These are phyloP conservation scores for Mortierella sp. DNA, from an alignment of 371 early-diverging fungal genomes.

Conservation along the genomic window DNA sequence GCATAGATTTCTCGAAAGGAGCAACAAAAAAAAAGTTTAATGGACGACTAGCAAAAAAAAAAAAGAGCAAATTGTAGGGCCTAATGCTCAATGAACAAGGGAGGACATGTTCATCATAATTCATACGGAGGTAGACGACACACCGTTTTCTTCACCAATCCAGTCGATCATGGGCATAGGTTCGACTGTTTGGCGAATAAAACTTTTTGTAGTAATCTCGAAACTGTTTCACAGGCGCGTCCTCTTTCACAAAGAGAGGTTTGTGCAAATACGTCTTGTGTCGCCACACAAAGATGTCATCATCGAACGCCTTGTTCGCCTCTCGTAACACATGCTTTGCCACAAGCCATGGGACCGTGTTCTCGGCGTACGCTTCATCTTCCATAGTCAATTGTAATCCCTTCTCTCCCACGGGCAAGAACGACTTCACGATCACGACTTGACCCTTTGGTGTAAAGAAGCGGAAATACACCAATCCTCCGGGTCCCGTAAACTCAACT, in stretches of 20 bases:
- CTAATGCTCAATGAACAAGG: constrained; percentile 1
- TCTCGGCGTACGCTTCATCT: constrained; percentile 55
- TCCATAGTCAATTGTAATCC: constrained; percentile 54
- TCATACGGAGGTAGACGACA: neutral
- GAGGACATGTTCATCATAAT: neutral
- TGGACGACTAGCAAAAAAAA: neutral
- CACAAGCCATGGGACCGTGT: constrained; percentile 36
- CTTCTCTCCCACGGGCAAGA: constrained; percentile 52
- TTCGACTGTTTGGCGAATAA: constrained; percentile 56
- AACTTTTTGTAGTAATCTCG: constrained; percentile 54
- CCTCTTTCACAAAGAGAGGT: constrained; percentile 52
- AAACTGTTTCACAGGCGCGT: constrained; percentile 53
- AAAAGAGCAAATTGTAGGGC: neutral
- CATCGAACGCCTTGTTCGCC: constrained; percentile 56
- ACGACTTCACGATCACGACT: constrained; percentile 44
- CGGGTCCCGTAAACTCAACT: constrained; percentile 54
- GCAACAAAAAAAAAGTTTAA: neutral
- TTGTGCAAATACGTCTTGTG: constrained; percentile 49
- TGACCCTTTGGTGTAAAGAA: constrained; percentile 55
- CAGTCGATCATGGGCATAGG: constrained; percentile 48
- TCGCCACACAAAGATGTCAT: constrained; percentile 57
- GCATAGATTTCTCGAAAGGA: neutral
- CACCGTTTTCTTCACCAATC: constrained; percentile 32
- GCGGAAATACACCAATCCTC: constrained; percentile 55
- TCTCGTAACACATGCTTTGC: constrained; percentile 48